phyloP scores from a whole-genome alignment of 305 asterid species.

The Withania somnifera region DNA sequence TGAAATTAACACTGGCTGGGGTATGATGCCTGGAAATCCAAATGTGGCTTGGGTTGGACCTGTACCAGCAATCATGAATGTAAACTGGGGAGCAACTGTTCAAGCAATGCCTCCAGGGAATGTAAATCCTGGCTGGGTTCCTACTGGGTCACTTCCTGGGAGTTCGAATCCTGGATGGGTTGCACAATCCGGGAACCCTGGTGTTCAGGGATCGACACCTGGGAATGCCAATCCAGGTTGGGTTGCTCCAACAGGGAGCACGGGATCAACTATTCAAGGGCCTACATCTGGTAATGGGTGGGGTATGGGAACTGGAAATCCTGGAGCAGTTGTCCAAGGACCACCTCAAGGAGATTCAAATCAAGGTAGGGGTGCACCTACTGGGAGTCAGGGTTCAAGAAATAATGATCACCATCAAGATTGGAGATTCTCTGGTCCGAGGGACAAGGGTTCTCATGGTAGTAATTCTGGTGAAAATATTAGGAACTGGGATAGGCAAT shows the following conservation, averaged over 20 bases:
- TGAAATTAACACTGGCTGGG: conserved; percentile 60
- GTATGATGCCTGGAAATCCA: conserved; percentile 28
- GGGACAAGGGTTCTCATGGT: conserved; percentile 40
- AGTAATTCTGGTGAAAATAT: conserved; percentile 38
- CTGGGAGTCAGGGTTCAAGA: conserved; percentile 41
- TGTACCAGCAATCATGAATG: conserved; percentile 14
- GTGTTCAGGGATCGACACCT: conserved; percentile 16
- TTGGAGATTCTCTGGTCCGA: conserved; percentile 41
- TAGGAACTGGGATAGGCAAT: conserved; percentile 69
- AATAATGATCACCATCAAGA: conserved; percentile 35
- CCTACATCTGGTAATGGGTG: conserved; percentile 21
- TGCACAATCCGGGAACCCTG: conserved; percentile 24
- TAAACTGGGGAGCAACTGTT: conserved; percentile 20
- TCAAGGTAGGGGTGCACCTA: conserved; percentile 48
- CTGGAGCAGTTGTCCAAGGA: conserved; percentile 34
- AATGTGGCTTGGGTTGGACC: conserved; percentile 30
- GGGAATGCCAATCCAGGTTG: conserved; percentile 32
- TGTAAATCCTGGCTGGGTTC: conserved; percentile 45
- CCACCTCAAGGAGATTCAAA: conserved; percentile 32
- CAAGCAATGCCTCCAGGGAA: conserved; percentile 33
- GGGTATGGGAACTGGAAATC: conserved; percentile 17
- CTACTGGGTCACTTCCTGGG: conserved; percentile 35
- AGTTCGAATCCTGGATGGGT: conserved; percentile 44
- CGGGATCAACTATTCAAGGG: conserved; percentile 29
- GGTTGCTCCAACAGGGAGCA: conserved; percentile 13